phyloP scores from a whole-genome alignment of 768 basidiomycete species.

The Atractiella rhizophila region DNA sequence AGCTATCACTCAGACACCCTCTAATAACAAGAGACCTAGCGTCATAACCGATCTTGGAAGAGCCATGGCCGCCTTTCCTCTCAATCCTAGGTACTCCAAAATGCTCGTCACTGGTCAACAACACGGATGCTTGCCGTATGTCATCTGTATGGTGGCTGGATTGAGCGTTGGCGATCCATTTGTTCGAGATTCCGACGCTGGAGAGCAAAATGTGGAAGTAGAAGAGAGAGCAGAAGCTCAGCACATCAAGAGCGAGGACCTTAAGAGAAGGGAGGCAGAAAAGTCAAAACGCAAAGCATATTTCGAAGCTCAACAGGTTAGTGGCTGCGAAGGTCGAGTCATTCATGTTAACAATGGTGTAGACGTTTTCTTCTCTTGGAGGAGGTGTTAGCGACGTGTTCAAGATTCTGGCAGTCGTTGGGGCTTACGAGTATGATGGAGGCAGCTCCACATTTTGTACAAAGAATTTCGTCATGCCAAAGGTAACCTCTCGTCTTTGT shows the following conservation, averaged over 20 bases:
- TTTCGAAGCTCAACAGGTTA: conserved; percentile 55
- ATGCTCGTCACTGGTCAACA: conserved; percentile 72
- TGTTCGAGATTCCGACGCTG: conserved; percentile 26
- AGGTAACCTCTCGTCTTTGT: conserved; percentile 29
- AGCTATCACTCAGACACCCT: conserved; percentile 40
- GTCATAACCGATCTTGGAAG: conserved; percentile 65
- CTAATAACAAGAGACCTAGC: too few relatives aligned
- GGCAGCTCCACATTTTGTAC: conserved; percentile 55
- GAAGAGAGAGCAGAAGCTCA: conserved; percentile 23
- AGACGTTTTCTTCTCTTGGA: conserved; percentile 41
- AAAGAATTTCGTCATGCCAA: conserved; percentile 67
- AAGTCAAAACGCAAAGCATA: conserved; percentile 45
- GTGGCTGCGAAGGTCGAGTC: conserved; percentile 10
- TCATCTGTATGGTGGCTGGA: conserved; percentile 69
- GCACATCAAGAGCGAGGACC: conserved; percentile 22
- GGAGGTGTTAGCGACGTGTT: conserved; percentile 60
- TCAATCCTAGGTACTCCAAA: conserved; percentile 79
- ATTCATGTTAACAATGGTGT: not conserved
- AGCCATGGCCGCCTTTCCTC: conserved; percentile 75
- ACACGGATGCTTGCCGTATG: conserved; percentile 72
- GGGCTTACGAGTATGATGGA: conserved; percentile 80
- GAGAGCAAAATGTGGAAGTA: conserved; percentile 24
- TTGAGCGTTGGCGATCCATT: conserved; percentile 91
- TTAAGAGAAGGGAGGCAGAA: conserved; percentile 26
- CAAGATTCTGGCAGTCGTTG: conserved; percentile 70